Conservation (phyloP, 192 early-diverging fungal species). For the Neocallimastix lanati region DNA sequence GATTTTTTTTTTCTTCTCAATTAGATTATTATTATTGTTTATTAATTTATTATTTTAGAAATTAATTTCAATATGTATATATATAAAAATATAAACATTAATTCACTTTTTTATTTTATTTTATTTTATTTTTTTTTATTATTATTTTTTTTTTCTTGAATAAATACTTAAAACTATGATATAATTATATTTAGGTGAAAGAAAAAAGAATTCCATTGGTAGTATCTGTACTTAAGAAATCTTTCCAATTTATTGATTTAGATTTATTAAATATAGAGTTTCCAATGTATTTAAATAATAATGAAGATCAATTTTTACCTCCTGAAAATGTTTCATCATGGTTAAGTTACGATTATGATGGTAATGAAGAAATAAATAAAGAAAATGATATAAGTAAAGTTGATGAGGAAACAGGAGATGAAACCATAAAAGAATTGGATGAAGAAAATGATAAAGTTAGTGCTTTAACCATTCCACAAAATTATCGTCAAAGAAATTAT, state of each 20-base stretch:
- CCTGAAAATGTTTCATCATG: background rate
- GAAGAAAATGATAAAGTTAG: background rate
- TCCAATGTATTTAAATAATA: background rate
- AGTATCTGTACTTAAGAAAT: constrained; percentile 21
- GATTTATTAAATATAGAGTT: constrained; percentile 5
- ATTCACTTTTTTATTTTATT: too few species aligned
- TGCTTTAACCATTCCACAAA: constrained; percentile 1
- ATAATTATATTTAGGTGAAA: constrained; percentile 24
- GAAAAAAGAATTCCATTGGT: constrained; percentile 33
- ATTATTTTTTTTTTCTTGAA: too few species aligned
- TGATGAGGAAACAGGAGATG: background rate
- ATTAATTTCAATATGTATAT: too few species aligned
- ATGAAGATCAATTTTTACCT: background rate
- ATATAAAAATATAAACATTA: too few species aligned
- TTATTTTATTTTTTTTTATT: too few species aligned
- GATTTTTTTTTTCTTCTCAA: too few species aligned
- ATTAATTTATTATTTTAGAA: too few species aligned
- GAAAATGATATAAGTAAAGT: background rate
- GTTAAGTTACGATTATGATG: constrained; percentile 1
- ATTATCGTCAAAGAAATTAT: background rate
- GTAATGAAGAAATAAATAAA: background rate
- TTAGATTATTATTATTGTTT: too few species aligned
- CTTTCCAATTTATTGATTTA: constrained; percentile 17
- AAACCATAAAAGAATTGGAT: background rate
- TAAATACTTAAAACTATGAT: too few species aligned